Percentiles rank a stretch among this genome's conserved stretches.
phyloP scores from a whole-genome alignment of 352 stramenopile species.

The Phytophthora hybrid region DNA sequence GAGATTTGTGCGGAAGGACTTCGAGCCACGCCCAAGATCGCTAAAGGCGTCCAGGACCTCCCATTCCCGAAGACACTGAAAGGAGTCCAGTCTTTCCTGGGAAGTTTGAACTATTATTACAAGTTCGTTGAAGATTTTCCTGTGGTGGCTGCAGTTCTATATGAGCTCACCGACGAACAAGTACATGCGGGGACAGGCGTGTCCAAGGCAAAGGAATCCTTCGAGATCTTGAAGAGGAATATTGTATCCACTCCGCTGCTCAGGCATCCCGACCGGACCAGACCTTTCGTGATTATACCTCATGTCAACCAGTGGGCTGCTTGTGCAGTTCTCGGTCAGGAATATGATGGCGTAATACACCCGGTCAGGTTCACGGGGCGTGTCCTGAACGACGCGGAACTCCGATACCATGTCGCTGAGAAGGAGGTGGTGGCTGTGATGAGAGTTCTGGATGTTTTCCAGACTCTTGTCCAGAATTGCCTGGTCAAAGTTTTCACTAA shows the following conservation, averaged over 20 bases:
- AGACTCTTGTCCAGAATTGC: neutral
- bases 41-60: neutral
- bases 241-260: neutral
- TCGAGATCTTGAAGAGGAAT: neutral
- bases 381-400: too few relatives aligned
- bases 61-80: neutral
- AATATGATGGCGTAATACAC: too few relatives aligned
- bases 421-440: too few relatives aligned
- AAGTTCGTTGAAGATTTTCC: conserved; percentile 4
- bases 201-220: neutral
- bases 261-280: too few relatives aligned
- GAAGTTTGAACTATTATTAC: conserved; percentile 3
- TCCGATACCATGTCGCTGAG: too few relatives aligned
- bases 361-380: too few relatives aligned
- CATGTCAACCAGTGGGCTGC: too few relatives aligned
- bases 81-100: conserved; percentile 1
- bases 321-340: too few relatives aligned
- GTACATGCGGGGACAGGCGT: neutral
- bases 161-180: conserved; percentile 1
- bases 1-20: neutral
- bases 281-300: too few relatives aligned
- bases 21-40: neutral
- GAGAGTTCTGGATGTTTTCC: too few relatives aligned
- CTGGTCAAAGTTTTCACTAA: neutral
- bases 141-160: neutral